Percentiles rank a stretch among this genome's conserved stretches.
These are phyloP conservation scores for Boechera divaricarpa DNA, from an alignment of 345 rosid genomes.

Conservation along the genomic window DNA sequence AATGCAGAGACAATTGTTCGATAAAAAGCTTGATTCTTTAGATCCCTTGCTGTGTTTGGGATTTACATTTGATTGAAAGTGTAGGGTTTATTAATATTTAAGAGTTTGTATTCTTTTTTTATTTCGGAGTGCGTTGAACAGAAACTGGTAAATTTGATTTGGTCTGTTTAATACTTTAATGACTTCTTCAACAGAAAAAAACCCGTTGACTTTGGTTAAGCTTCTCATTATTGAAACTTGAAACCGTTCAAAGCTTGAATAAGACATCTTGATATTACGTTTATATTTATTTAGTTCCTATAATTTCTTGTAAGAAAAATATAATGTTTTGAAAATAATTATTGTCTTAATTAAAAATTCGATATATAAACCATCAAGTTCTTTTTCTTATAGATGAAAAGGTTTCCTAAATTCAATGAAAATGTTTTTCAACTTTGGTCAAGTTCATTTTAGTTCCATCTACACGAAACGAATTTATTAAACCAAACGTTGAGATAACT, in stretches of 20 bases:
- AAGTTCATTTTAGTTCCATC: background rate
- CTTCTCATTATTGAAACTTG: slow-evolving; percentile 10
- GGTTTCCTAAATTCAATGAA: background rate
- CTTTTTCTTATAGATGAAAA: background rate
- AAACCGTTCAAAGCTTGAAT: background rate
- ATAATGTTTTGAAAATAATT: background rate
- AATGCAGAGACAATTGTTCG: slow-evolving; percentile 20
- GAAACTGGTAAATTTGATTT: background rate
- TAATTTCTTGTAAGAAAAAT: background rate
- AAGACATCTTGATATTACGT: background rate
- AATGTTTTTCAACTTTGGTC: background rate
- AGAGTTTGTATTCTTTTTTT: slow-evolving; percentile 15
- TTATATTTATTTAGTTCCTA: no score
- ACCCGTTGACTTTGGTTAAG: slow-evolving; percentile 9
- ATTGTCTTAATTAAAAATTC: background rate
- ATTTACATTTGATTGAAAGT: slow-evolving; percentile 32
- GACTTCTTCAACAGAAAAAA: background rate
- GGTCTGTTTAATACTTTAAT: slow-evolving; percentile 9
- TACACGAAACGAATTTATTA: background rate
- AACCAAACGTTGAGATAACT: background rate
- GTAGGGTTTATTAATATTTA: slow-evolving; percentile 12
- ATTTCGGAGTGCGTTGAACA: background rate
- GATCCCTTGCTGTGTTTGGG: slow-evolving; percentile 38
- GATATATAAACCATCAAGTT: background rate
- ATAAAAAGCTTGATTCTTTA: slow-evolving; percentile 30